Percentiles rank a stretch among this genome's conserved stretches.
These are phyloP conservation scores for Psilocybe cyanescens DNA, from an alignment of 768 basidiomycete species.

Conservation along the genomic window DNA sequence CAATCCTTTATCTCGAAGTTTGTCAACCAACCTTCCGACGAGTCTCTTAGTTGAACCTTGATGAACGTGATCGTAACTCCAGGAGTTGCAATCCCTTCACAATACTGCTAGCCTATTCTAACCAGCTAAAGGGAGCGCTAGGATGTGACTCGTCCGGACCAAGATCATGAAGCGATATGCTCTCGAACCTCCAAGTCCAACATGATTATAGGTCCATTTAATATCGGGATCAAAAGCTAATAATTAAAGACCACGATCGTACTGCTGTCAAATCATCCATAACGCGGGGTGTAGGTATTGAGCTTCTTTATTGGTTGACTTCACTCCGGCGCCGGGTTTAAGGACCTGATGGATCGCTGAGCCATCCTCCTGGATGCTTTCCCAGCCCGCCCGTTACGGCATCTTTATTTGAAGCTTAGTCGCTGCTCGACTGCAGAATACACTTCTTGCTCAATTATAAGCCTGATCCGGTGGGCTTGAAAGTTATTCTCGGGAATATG, in stretches of 20 bases:
- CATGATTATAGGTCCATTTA: not conserved
- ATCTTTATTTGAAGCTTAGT: not conserved
- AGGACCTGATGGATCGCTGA: constrained; percentile 7
- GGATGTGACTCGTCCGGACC: not conserved
- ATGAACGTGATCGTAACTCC: too few species aligned
- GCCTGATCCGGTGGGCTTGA: not conserved
- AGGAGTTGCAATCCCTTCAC: not conserved
- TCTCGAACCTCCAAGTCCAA: not conserved
- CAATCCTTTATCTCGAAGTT: too few species aligned
- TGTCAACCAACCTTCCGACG: too few species aligned
- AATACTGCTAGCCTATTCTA: not conserved
- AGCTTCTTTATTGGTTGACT: constrained; percentile 13
- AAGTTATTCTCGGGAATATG: too few species aligned
- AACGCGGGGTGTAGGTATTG: constrained; percentile 11
- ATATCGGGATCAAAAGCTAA: constrained; percentile 24
- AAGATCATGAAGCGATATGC: not conserved
- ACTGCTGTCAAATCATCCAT: constrained; percentile 12
- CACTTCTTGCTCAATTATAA: constrained; percentile 2
- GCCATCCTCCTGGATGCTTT: constrained; percentile 22
- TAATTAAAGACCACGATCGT: constrained; percentile 14
- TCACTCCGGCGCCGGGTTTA: constrained; percentile 13
- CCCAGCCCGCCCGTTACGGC: constrained; percentile 9
- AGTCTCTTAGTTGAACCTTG: too few species aligned
- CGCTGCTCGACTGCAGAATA: not conserved
- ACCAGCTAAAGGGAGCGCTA: not conserved